These are phyloP conservation scores for Tympanopsis confertula DNA, from an alignment of 2,329 filamentous ascomycete species.

Conservation along the genomic window DNA sequence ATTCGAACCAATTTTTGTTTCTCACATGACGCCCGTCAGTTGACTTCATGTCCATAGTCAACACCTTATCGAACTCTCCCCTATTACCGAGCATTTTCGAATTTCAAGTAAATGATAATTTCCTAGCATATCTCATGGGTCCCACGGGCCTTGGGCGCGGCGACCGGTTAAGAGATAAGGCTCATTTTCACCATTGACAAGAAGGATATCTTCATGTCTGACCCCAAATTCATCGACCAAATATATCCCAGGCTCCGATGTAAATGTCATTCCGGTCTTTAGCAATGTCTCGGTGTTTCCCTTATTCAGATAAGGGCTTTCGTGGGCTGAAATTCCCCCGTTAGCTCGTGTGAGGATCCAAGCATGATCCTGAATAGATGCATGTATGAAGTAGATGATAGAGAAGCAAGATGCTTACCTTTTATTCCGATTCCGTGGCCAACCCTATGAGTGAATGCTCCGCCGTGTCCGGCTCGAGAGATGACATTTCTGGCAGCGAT, in stretches of 20 bases:
- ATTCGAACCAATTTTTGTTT: too few relatives aligned
- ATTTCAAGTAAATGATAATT: too few relatives aligned
- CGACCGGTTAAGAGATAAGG: slow-evolving; percentile 42
- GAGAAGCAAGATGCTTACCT: slow-evolving; percentile 10
- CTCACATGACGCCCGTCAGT: too few relatives aligned
- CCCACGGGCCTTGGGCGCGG: slow-evolving; percentile 37
- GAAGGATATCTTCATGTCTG: slow-evolving; percentile 48
- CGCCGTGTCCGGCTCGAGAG: slow-evolving; percentile 42
- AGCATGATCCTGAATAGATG: too few relatives aligned
- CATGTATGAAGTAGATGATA: neutral
- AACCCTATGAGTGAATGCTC: slow-evolving; percentile 47
- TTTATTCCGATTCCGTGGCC: slow-evolving; percentile 58
- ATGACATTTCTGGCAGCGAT: slow-evolving; percentile 47
- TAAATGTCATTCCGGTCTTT: slow-evolving; percentile 48
- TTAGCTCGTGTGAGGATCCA: slow-evolving; percentile 1
- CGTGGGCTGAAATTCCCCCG: slow-evolving; percentile 30
- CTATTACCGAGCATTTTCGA: too few relatives aligned
- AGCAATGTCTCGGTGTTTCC: slow-evolving; percentile 37
- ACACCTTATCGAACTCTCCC: too few relatives aligned
- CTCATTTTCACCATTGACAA: slow-evolving; percentile 38
- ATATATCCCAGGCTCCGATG: slow-evolving; percentile 53
- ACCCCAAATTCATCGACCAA: slow-evolving; percentile 47
- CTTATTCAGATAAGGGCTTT: slow-evolving; percentile 53
- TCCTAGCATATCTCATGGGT: slow-evolving; percentile 27
- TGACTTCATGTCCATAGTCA: too few relatives aligned